Evolutionary conservation across 345 rosid genomes (phyloP).

Genomic region (Schrenkiella parvula): DNA sequence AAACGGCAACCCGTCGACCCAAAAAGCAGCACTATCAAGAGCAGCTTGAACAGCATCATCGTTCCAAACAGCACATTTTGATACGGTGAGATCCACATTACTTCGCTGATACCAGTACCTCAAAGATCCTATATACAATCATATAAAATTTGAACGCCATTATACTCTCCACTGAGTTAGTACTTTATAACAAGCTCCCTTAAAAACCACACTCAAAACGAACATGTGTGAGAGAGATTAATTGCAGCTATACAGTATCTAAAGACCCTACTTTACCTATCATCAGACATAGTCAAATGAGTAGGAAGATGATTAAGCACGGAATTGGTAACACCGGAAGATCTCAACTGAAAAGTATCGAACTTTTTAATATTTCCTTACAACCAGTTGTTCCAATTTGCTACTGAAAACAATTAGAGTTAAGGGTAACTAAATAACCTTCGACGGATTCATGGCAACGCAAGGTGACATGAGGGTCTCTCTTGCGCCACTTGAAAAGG

Average conservation of each 20-base stretch:
- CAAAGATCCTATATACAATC: slow-evolving; percentile 56
- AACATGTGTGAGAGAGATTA: not conserved
- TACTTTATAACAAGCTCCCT: not conserved
- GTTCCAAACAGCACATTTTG: slow-evolving; percentile 81
- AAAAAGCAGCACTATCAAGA: slow-evolving; percentile 68
- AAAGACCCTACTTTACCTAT: not conserved
- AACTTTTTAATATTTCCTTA: not conserved
- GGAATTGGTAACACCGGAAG: not conserved
- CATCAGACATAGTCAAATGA: not conserved
- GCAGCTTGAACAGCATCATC: slow-evolving; percentile 78
- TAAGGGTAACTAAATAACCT: slow-evolving; percentile 35
- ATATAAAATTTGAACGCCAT: not conserved
- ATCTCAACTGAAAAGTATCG: not conserved
- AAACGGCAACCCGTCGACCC: slow-evolving; percentile 82
- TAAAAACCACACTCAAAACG: not conserved
- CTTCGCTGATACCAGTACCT: slow-evolving; percentile 78
- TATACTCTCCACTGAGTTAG: not conserved
- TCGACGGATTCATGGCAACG: slow-evolving; percentile 86
- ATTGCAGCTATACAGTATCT: not conserved
- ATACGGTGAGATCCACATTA: slow-evolving; percentile 58
- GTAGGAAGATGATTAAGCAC: too few species aligned
- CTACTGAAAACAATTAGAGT: not conserved
- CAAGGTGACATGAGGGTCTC: slow-evolving; percentile 84
- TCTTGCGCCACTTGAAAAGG: slow-evolving; percentile 79
- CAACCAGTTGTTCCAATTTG: not conserved